These are phyloP conservation scores for Auricularia heimuer DNA, from an alignment of 768 basidiomycete genomes.

Conservation along the genomic window DNA sequence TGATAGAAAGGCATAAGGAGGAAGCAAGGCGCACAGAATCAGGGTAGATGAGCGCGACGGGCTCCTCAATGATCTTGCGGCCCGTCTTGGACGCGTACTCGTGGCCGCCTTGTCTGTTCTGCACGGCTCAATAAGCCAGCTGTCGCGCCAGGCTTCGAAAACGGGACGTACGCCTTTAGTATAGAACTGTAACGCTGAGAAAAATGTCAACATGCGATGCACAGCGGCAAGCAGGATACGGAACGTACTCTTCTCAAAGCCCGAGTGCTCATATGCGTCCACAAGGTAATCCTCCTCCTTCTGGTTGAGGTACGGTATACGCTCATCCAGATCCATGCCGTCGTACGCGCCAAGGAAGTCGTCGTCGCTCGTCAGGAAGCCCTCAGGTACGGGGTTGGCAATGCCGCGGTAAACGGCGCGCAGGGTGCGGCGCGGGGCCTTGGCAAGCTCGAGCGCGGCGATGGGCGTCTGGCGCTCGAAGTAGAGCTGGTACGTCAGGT, in stretches of 20 bases:
- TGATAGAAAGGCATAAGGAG: neutral
- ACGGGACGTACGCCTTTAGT: constrained; percentile 21
- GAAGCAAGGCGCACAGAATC: neutral
- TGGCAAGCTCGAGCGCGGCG: constrained; percentile 45
- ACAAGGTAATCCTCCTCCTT: constrained; percentile 66
- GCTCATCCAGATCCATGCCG: neutral
- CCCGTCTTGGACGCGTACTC: constrained; percentile 25
- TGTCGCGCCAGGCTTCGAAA: neutral
- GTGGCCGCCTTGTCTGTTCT: neutral
- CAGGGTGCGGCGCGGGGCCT: constrained; percentile 45
- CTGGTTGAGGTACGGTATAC: constrained; percentile 44
- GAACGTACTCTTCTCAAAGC: constrained; percentile 50
- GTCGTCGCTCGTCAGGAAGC: constrained; percentile 39
- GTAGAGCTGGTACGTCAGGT: constrained; percentile 46
- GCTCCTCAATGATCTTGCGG: neutral
- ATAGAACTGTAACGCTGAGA: constrained; percentile 57
- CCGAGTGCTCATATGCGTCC: constrained; percentile 46
- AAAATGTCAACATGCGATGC: neutral
- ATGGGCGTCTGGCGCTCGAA: constrained; percentile 40
- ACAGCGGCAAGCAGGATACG: neutral
- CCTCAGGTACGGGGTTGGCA: constrained; percentile 44
- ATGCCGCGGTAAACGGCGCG: constrained; percentile 46
- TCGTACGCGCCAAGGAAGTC: constrained; percentile 42
- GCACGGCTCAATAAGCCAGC: neutral
- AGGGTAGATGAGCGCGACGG: neutral